Conservation (phyloP, 2,329 filamentous ascomycete genomes). For the Phoma herbarum region DNA sequence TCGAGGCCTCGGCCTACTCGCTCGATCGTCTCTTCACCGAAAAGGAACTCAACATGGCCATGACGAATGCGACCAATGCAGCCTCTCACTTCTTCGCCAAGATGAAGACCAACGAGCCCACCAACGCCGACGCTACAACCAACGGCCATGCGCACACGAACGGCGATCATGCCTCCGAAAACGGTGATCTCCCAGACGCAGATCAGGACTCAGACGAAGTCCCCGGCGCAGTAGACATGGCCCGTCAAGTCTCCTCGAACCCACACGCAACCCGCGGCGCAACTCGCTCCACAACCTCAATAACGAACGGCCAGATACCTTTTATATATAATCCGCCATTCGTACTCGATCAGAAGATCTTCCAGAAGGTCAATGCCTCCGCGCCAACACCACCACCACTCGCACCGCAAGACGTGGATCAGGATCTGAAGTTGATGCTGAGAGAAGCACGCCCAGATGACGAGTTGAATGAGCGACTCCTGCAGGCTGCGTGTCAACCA, state of each 20-base stretch:
- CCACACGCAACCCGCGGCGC: constrained; percentile 63
- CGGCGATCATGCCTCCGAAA: constrained; percentile 48
- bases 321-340: constrained; percentile 56
- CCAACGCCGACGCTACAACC: constrained; percentile 37
- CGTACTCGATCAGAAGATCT: constrained; percentile 56
- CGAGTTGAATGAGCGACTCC: constrained; percentile 50
- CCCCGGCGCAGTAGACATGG: constrained; percentile 64
- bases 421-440: constrained; percentile 60
- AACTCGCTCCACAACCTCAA: constrained; percentile 60
- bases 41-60: constrained; percentile 70
- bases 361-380: constrained; percentile 58
- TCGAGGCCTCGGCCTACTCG: constrained; percentile 67
- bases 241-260: constrained; percentile 66
- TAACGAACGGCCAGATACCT: constrained; percentile 52
- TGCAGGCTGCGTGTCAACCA: constrained; percentile 47
- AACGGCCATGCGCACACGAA: constrained; percentile 46
- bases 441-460: constrained; percentile 50
- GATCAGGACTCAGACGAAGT: constrained; percentile 52
- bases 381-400: constrained; percentile 58
- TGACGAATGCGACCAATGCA: constrained; percentile 68
- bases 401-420: constrained; percentile 55
- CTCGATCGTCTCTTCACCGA: constrained; percentile 72
- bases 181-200: constrained; percentile 50
- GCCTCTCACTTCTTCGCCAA: constrained; percentile 67
- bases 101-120: constrained; percentile 52